Evolutionary conservation across 805 yeast genomes (phyloP), one percentile per base, ranked within the genome.

Genomic region (Saccharomycopsis sp.): DNA sequence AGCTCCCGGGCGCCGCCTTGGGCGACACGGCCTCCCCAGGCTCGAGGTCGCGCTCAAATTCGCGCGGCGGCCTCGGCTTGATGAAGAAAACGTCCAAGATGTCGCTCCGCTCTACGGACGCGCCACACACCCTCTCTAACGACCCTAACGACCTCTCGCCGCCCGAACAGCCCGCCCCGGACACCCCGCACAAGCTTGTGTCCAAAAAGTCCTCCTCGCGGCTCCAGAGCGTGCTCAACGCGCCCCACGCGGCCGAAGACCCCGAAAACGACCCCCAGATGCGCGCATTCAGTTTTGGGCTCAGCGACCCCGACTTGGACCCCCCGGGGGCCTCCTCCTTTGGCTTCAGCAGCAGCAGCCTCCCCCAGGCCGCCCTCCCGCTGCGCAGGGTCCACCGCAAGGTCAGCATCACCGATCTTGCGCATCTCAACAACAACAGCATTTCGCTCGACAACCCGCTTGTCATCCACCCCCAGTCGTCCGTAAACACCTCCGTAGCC

Each of bases 361-460:
- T 50, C 24, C 48, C 48, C 8, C 18, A 44, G 3, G 7, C 51
- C 9, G 16, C 34, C 4, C 24, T 12, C 18, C 51, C 34, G 24
- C 24, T 40, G 8, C 29, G 24, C 20, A 16, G n/a, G n/a, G 50
- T 47, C 2, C 47, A 61, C 16, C 24, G 59, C 14, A 56, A 56
- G 34, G 57, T 59, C 21, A 59, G 62, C 48, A 47, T 59, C 50
- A 59, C 53, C 18, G 60, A 59, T n/a, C 50, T 59, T 2, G 50
- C 8, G 5, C 62, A 59, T 50, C 50, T 59, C 12, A 47, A 59
- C 24, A 59, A 56, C 24, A 47, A 57, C 21, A 59, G 62, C 48
- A 16, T 59, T 16, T 44, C 61, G 3, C 12, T 50, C 21, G 37
- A 18, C 41, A 24, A n/a, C 21, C 34, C 24, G 18, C 37, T 15